Evolutionary conservation across 495 filamentous ascomycete species (phyloP).

Genomic region (Trichoderma gamsii): DNA sequence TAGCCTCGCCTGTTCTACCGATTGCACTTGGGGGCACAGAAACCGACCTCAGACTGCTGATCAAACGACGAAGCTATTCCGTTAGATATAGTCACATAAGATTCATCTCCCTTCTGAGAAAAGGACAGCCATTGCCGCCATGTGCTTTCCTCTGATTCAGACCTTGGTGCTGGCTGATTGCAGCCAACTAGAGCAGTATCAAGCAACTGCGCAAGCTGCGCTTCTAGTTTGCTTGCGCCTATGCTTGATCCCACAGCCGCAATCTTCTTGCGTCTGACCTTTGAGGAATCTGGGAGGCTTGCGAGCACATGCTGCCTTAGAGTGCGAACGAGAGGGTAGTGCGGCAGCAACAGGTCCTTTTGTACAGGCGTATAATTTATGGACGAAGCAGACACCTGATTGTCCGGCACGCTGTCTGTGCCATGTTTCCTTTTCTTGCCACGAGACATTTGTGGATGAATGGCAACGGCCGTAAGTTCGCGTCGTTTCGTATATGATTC

Average conservation of each 20-base stretch:
- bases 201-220: constrained; percentile 49
- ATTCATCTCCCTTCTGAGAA: constrained; percentile 55
- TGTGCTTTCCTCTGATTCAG: constrained; percentile 28
- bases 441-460: neutral
- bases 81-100: constrained; percentile 44
- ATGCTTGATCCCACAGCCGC: constrained; percentile 31
- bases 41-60: constrained; percentile 55
- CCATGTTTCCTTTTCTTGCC: constrained; percentile 5
- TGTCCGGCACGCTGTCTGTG: neutral
- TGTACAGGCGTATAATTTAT: constrained; percentile 24
- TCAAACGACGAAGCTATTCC: constrained; percentile 27
- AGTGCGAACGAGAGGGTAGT: constrained; percentile 62
- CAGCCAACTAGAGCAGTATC: constrained; percentile 64
- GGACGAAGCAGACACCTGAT: neutral
- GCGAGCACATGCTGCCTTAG: constrained; percentile 67
- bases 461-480: neutral
- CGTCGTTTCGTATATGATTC: neutral
- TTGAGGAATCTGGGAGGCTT: constrained; percentile 39
- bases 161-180: constrained; percentile 28
- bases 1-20: neutral
- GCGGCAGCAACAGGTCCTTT: constrained; percentile 67
- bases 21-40: neutral
- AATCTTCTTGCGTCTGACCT: constrained; percentile 42
- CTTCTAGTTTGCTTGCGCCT: constrained; percentile 26
- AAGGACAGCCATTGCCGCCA: constrained; percentile 58